These are phyloP conservation scores for Cryptococcus amylolentus DNA, from an alignment of 1,284 basidiomycete species.

Conservation along the genomic window DNA sequence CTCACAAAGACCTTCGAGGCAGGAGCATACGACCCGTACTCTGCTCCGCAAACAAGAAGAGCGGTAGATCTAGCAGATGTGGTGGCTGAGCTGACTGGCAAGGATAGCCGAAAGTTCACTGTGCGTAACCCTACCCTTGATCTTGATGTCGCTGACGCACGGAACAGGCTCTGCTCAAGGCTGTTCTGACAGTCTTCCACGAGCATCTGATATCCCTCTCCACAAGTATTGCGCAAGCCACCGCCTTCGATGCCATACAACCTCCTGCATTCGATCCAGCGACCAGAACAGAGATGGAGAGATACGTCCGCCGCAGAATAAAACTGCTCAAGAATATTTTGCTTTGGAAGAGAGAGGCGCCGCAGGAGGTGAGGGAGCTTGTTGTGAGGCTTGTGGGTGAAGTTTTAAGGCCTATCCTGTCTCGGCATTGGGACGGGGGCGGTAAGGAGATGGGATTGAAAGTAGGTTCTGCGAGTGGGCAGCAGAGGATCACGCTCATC, in stretches of 20 bases:
- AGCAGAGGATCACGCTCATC: constrained; percentile 1
- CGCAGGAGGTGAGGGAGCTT: constrained; percentile 60
- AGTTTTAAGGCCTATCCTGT: constrained; percentile 64
- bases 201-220: constrained; percentile 57
- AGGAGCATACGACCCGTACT: constrained; percentile 79
- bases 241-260: constrained; percentile 42
- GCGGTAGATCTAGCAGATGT: constrained; percentile 75
- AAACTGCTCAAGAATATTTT: constrained; percentile 72
- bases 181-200: constrained; percentile 61
- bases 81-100: constrained; percentile 70
- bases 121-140: constrained; percentile 50
- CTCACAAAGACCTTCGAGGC: constrained; percentile 66
- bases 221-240: constrained; percentile 41
- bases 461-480: constrained; percentile 51
- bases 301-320: constrained; percentile 64
- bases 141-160: background rate
- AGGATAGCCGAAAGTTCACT: constrained; percentile 61
- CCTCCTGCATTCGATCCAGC: constrained; percentile 69
- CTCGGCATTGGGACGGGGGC: constrained; percentile 81
- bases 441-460: constrained; percentile 66
- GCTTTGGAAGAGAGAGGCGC: constrained; percentile 69
- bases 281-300: constrained; percentile 65
- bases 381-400: constrained; percentile 60
- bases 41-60: constrained; percentile 61
- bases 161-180: constrained; percentile 63